These are phyloP conservation scores for Cryptosporidium baileyi DNA, from an alignment of 169 alveolate species.

Conservation along the genomic window DNA sequence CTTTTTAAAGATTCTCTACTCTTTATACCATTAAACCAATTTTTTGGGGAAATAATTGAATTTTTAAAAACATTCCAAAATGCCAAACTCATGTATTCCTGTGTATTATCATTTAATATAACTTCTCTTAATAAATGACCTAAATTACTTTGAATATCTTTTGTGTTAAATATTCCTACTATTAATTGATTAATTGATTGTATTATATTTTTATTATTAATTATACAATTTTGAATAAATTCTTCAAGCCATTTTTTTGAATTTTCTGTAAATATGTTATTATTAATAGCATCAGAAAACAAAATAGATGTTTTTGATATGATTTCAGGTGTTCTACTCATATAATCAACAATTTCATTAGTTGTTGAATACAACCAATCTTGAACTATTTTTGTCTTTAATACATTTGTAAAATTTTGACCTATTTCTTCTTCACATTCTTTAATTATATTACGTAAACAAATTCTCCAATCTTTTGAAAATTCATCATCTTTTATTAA, in stretches of 20 bases:
- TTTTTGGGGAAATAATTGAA: constrained; percentile 13
- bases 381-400: constrained; percentile 40
- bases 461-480: constrained; percentile 20
- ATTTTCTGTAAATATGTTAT: constrained; percentile 42
- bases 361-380: constrained; percentile 59
- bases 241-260: constrained; percentile 51
- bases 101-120: constrained; percentile 6
- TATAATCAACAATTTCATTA: constrained; percentile 46
- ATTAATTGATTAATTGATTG: constrained; percentile 12
- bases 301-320: constrained; percentile 40
- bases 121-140: background rate
- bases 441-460: background rate
- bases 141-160: constrained; percentile 30
- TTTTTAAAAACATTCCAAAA: constrained; percentile 47
- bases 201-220: constrained; percentile 3
- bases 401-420: background rate
- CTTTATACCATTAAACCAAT: constrained; percentile 53
- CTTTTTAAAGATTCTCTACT: background rate
- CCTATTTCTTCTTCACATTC: constrained; percentile 24
- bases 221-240: constrained; percentile 1
- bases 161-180: constrained; percentile 2
- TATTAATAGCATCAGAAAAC: constrained; percentile 51
- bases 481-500: constrained; percentile 34
- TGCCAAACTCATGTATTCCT: constrained; percentile 48
- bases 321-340: constrained; percentile 46